Percentiles rank a stretch among this genome's conserved stretches.
These are phyloP conservation scores for Phytophthora cryptogea DNA, from an alignment of 352 stramenopile species.

Conservation along the genomic window DNA sequence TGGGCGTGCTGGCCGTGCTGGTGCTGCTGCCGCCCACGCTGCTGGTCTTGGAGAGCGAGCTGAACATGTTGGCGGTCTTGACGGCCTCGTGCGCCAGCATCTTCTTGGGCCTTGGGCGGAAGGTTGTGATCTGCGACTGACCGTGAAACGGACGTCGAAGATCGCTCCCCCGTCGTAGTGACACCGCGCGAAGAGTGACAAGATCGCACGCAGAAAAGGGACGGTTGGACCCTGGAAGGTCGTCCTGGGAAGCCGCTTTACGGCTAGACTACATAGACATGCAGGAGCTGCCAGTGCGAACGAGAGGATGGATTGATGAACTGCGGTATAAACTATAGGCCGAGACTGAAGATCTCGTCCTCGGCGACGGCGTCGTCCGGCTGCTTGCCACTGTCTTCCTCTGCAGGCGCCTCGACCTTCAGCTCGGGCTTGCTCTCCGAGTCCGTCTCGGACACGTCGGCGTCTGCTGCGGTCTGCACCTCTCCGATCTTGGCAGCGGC, in stretches of 20 bases:
- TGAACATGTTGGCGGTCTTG: conserved; percentile 49
- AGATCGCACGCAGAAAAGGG: too few relatives aligned
- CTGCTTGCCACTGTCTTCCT: conserved; percentile 6
- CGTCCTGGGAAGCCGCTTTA: too few relatives aligned
- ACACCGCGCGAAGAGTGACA: too few relatives aligned
- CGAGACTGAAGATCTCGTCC: conserved; percentile 85
- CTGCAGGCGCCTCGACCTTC: neutral
- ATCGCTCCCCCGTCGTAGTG: too few relatives aligned
- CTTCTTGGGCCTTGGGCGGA: neutral
- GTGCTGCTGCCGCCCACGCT: conserved; percentile 27
- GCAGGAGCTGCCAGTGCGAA: neutral
- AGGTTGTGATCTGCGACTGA: too few relatives aligned
- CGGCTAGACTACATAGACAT: neutral
- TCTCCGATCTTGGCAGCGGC: conserved; percentile 30
- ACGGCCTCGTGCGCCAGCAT: conserved; percentile 39
- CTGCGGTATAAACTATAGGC: conserved; percentile 48
- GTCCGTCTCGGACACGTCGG: conserved; percentile 2
- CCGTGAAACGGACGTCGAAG: too few relatives aligned
- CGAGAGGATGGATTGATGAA: conserved; percentile 20
- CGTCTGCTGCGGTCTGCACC: conserved; percentile 11
- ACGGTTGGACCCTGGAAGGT: too few relatives aligned
- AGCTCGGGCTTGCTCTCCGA: conserved; percentile 13
- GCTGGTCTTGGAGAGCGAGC: conserved; percentile 31
- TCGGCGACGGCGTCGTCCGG: conserved; percentile 33
- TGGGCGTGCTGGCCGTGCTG: conserved; percentile 32